Conservation (phyloP, 129 eudicot species). For the Glebionis coronaria region DNA sequence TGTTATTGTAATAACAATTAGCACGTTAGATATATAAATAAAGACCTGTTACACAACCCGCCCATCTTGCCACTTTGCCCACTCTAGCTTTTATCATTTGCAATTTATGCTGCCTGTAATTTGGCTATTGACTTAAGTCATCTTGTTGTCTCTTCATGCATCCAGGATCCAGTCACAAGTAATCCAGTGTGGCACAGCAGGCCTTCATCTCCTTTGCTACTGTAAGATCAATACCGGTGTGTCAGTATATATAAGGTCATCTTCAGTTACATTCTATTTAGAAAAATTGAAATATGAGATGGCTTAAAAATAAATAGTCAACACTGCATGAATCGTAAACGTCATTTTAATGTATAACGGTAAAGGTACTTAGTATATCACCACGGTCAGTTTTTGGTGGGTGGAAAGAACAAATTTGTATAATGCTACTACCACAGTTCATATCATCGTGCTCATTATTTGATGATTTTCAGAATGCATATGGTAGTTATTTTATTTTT, state of each 20-base stretch:
- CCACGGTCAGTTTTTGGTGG: too few relatives aligned
- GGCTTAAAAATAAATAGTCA: too few relatives aligned
- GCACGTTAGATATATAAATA: too few relatives aligned
- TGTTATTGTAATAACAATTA: too few relatives aligned
- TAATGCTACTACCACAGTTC: neutral
- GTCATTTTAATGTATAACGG: too few relatives aligned
- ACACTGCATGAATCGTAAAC: too few relatives aligned
- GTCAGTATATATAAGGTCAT: slow-evolving; percentile 9
- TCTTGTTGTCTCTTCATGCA: slow-evolving; percentile 16
- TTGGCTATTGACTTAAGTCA: slow-evolving; percentile 1
- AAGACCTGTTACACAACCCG: neutral
- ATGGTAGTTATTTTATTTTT: neutral
- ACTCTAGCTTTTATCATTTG: slow-evolving; percentile 10
- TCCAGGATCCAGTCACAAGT: slow-evolving; percentile 91
- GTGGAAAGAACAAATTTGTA: neutral
- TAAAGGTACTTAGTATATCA: too few relatives aligned
- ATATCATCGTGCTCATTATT: slow-evolving; percentile 10
- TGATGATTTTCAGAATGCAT: slow-evolving; percentile 1
- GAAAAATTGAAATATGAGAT: neutral
- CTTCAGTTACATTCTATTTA: neutral
- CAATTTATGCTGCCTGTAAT: neutral
- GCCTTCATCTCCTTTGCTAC: slow-evolving; percentile 72
- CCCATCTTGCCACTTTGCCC: neutral
- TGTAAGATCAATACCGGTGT: slow-evolving; percentile 55
- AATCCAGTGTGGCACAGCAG: slow-evolving; percentile 79